These are phyloP conservation scores for Thalassiosira hispida DNA, from an alignment of 352 stramenopile genomes.

Conservation along the genomic window DNA sequence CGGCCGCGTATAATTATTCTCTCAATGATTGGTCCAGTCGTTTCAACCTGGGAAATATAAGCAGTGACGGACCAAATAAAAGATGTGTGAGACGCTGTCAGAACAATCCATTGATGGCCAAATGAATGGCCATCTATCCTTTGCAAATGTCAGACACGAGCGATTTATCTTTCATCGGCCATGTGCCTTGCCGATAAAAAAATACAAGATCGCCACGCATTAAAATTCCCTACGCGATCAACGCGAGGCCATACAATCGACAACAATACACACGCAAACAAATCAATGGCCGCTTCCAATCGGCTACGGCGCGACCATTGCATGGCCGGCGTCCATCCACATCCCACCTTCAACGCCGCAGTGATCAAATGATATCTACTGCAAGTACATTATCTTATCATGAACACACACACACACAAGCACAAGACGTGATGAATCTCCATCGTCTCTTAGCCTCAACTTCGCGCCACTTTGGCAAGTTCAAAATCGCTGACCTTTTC, in stretches of 20 bases:
- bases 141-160: no score
- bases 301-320: neutral
- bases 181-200: neutral
- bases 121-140: no score
- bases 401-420: no score
- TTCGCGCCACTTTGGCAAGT: no score
- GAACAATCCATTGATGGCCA: neutral
- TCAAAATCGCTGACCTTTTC: neutral
- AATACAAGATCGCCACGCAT: neutral
- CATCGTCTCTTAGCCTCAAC: no score
- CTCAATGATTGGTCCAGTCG: neutral
- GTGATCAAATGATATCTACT: no score
- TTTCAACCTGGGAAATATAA: neutral
- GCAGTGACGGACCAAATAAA: no score
- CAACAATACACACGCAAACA: constrained; percentile 8
- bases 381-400: no score
- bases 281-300: neutral
- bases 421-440: neutral
- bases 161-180: neutral
- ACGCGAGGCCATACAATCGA: constrained; percentile 10
- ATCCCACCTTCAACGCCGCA: no score
- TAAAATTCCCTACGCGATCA: neutral
- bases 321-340: no score
- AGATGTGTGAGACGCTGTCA: no score
- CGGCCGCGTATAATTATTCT: neutral